Evolutionary conservation across 139 green algal genomes (phyloP).

Genomic region (Chlamydomonas asymmetrica): DNA sequence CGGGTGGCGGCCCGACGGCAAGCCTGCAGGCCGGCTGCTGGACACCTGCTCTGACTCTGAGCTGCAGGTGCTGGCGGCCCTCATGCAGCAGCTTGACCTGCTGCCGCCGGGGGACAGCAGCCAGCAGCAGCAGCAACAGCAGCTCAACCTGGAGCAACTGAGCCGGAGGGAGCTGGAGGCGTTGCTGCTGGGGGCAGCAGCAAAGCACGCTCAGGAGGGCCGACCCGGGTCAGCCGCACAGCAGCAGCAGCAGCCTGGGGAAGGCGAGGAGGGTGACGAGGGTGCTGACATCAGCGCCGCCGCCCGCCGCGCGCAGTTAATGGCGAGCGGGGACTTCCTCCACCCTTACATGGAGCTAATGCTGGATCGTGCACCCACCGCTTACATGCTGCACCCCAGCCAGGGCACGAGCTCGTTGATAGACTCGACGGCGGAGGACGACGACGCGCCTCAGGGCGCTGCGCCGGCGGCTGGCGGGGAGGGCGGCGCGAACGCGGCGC

Average conservation of each 20-base stretch:
- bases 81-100: conserved; percentile 24
- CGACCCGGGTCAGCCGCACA: too few species aligned
- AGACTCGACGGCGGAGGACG: conserved; percentile 7
- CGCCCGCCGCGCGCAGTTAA: too few species aligned
- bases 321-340: conserved; percentile 35
- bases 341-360: conserved; percentile 66
- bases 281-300: too few species aligned
- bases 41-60: conserved; percentile 41
- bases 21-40: conserved; percentile 32
- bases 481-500: neutral
- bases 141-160: neutral
- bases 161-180: too few species aligned
- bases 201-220: neutral
- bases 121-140: neutral
- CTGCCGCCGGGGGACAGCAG: conserved; percentile 18
- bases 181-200: neutral
- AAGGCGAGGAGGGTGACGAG: too few species aligned
- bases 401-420: conserved; percentile 17
- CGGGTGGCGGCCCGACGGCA: conserved; percentile 17
- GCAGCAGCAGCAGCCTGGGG: too few species aligned
- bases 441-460: neutral
- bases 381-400: conserved; percentile 41
- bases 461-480: neutral
- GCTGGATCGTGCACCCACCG: conserved; percentile 36
- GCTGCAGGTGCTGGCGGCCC: conserved; percentile 25